Base-by-base conservation (phyloP, 352 stramenopile species). In the Saprolegnia diclina region DNA sequence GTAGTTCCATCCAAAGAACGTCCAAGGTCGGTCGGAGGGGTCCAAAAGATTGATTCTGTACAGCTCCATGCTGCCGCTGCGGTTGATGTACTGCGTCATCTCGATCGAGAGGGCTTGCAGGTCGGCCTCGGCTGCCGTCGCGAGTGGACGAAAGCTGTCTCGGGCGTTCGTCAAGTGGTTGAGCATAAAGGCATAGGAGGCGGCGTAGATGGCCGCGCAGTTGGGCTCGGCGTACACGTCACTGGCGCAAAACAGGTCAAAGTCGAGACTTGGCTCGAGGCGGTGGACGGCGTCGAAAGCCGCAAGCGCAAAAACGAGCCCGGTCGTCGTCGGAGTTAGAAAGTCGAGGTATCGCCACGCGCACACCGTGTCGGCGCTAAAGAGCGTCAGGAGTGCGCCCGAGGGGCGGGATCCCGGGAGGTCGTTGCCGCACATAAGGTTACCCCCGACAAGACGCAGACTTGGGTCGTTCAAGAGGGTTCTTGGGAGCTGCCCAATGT, bases 371-470 rank as follows among this genome's bases (percentile, higher is more conserved):
- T 40, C 19, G 24, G 9, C 9, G 24, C 52, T 9, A 9, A 13
- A 59, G 1, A 24, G 13, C 35, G n/a, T 16, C 11, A n/a, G 16
- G 3, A 59, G 13, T 3, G 13, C 52, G 3, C 19, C 4, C 9
- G 52, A 59, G 2, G 52, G 52, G 3, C 11, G 11, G 16, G 52
- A 16, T 16, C 16, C 13, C 9, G 62, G 42, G 7, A 42, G 64
- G 10, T 59, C 62, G 35, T 18, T 24, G 21, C 62, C 62, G 35
- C 62, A 67, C n/a, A 67, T 21, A 16, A 67, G 10, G 22, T 67
- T 40, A 22, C 62, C 62, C n/a, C 62, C 62, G 26, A 48, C 16
- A 7, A 67, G 11, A 18, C 35, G 24, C 24, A 59, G 11, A 9
- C 16, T 37, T 29, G 13, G 4, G 40, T 57, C n/a, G 26, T 19